phyloP scores from a whole-genome alignment of 2,329 filamentous ascomycete species.

The Pseudogymnoascus sp. region DNA sequence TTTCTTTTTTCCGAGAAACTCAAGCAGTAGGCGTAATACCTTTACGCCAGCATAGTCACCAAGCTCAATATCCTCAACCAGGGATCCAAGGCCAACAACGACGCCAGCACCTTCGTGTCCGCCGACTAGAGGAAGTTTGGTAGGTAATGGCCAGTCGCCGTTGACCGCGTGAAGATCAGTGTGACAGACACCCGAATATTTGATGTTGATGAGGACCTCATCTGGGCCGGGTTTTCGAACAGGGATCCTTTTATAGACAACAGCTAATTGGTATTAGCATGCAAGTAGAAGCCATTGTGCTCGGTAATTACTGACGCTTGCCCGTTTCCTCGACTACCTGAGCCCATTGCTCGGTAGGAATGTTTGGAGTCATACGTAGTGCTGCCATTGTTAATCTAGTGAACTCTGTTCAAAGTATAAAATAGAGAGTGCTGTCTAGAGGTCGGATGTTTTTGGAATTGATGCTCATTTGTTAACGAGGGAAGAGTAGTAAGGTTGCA shows the following conservation, averaged over 20 bases:
- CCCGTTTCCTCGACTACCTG: slow-evolving; percentile 80
- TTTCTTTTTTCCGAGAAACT: not conserved
- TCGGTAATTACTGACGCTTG: slow-evolving; percentile 44
- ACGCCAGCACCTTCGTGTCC: slow-evolving; percentile 74
- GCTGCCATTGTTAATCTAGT: not conserved
- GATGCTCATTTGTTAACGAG: not conserved
- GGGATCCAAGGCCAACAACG: slow-evolving; percentile 69
- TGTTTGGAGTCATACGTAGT: slow-evolving; percentile 32
- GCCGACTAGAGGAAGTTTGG: slow-evolving; percentile 78
- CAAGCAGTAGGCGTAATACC: not conserved
- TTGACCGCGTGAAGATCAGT: slow-evolving; percentile 58
- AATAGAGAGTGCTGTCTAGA: not conserved
- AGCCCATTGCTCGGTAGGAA: slow-evolving; percentile 84
- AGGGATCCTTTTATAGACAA: slow-evolving; percentile 72
- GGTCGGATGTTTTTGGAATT: not conserved
- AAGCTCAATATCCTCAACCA: slow-evolving; percentile 70
- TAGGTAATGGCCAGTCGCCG: slow-evolving; percentile 80
- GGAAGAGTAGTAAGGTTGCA: not conserved
- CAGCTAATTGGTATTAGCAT: slow-evolving; percentile 35
- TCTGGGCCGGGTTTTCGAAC: slow-evolving; percentile 75
- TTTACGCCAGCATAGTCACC: slow-evolving; percentile 85
- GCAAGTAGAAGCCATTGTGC: slow-evolving; percentile 8
- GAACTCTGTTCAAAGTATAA: not conserved
- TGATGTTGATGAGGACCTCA: slow-evolving; percentile 87
- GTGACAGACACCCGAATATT: slow-evolving; percentile 86